Evolutionary conservation across 2,329 filamentous ascomycete species (phyloP).

Genomic region (Botrytis porri): DNA sequence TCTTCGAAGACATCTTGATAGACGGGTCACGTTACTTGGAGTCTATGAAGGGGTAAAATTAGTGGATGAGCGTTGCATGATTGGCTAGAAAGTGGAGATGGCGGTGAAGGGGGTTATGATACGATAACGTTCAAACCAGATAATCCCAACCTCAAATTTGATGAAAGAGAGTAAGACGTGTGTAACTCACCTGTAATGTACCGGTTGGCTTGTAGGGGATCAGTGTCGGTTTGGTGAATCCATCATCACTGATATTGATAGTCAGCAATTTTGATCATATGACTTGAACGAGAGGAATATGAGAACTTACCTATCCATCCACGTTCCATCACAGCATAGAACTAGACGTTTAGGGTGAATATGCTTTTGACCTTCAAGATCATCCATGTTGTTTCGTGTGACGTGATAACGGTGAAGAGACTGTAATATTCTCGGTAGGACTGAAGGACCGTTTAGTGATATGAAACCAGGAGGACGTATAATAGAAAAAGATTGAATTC

Average conservation of each 20-base stretch:
- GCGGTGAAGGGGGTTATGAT: conserved; percentile 10
- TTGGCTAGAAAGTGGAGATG: conserved; percentile 9
- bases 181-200: conserved; percentile 37
- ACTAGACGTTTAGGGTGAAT: conserved; percentile 31
- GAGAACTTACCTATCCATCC: conserved; percentile 32
- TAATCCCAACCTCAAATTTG: not conserved
- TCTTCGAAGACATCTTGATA: conserved; percentile 55
- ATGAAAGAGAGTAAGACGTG: not conserved
- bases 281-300: conserved; percentile 8
- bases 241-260: conserved; percentile 30
- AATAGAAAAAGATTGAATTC: not conserved
- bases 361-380: not conserved
- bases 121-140: not conserved
- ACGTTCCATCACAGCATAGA: conserved; percentile 37
- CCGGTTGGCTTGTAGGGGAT: conserved; percentile 58
- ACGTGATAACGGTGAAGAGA: not conserved
- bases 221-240: conserved; percentile 33
- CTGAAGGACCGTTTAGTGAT: conserved; percentile 8
- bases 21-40: conserved; percentile 58
- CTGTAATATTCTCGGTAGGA: not conserved
- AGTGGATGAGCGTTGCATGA: conserved; percentile 8
- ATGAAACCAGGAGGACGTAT: not conserved
- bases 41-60: conserved; percentile 39
- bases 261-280: not conserved
- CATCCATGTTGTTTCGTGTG: conserved; percentile 11